Conservation (phyloP, 352 stramenopile species). For the Sclerospora graminicola region DNA sequence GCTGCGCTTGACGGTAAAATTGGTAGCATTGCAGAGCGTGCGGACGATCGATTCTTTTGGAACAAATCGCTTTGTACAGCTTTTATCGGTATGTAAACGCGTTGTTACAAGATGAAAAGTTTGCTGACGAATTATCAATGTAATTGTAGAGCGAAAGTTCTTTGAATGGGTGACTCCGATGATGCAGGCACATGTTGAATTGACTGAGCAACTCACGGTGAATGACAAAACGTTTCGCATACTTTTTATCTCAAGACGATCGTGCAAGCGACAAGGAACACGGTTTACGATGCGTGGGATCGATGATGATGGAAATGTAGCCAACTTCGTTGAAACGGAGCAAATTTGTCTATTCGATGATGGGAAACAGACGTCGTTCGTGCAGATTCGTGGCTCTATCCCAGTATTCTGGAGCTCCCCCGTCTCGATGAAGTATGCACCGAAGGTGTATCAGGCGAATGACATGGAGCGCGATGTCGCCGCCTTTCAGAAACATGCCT, state of each 20-base stretch:
- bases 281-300: constrained; percentile 90
- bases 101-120: background rate
- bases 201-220: constrained; percentile 35
- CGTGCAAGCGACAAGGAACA: constrained; percentile 74
- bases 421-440: constrained; percentile 89
- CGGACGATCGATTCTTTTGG: constrained; percentile 90
- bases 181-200: constrained; percentile 55
- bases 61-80: constrained; percentile 69
- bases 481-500: constrained; percentile 47
- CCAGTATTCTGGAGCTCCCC: constrained; percentile 89
- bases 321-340: constrained; percentile 95
- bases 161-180: constrained; percentile 75
- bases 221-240: constrained; percentile 50
- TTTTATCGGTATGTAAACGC: constrained; percentile 37
- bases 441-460: constrained; percentile 64
- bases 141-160: constrained; percentile 51
- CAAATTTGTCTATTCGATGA: constrained; percentile 82
- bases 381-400: constrained; percentile 91
- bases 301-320: constrained; percentile 85
- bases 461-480: constrained; percentile 34
- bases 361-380: constrained; percentile 44
- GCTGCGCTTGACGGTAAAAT: constrained; percentile 37
- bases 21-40: constrained; percentile 50
- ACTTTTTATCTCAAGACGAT: constrained; percentile 64
- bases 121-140: constrained; percentile 1